Evolutionary conservation across 2,329 filamentous ascomycete genomes (phyloP).

Genomic region (Apiospora saccharicola): DNA sequence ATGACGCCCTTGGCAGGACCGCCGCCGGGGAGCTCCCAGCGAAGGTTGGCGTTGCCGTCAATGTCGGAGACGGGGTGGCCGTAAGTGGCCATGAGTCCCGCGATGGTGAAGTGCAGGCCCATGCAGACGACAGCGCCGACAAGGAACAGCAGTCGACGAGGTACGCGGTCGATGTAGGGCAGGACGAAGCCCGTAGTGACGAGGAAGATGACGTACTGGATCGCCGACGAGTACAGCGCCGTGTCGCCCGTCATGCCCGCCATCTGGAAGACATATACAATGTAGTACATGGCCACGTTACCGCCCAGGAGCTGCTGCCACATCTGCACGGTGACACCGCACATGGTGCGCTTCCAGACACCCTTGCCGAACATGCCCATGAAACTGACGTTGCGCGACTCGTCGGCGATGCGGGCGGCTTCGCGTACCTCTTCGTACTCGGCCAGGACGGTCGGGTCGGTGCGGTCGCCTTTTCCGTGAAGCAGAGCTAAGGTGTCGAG

Average conservation of each 20-base stretch:
- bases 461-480: conserved; percentile 32
- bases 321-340: conserved; percentile 60
- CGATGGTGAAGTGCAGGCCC: conserved; percentile 55
- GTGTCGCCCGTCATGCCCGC: conserved; percentile 53
- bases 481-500: conserved; percentile 30
- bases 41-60: conserved; percentile 54
- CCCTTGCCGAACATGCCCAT: conserved; percentile 53
- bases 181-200: conserved; percentile 59
- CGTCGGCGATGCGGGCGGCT: conserved; percentile 46
- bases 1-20: conserved; percentile 57
- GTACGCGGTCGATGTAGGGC: conserved; percentile 57
- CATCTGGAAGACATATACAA: conserved; percentile 70
- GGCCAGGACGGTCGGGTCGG: conserved; percentile 55
- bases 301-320: conserved; percentile 65
- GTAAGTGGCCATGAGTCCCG: conserved; percentile 57
- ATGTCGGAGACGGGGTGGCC: conserved; percentile 53
- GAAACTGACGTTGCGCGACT: conserved; percentile 48
- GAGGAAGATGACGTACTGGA: conserved; percentile 64
- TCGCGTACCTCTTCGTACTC: conserved; percentile 46
- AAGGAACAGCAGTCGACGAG: conserved; percentile 56
- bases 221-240: conserved; percentile 57
- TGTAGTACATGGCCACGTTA: conserved; percentile 67
- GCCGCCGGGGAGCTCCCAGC: conserved; percentile 49
- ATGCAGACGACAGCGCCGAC: conserved; percentile 54
- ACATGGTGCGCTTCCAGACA: conserved; percentile 60